These are phyloP conservation scores for Ogataea henricii DNA, from an alignment of 805 yeast genomes.

Conservation along the genomic window DNA sequence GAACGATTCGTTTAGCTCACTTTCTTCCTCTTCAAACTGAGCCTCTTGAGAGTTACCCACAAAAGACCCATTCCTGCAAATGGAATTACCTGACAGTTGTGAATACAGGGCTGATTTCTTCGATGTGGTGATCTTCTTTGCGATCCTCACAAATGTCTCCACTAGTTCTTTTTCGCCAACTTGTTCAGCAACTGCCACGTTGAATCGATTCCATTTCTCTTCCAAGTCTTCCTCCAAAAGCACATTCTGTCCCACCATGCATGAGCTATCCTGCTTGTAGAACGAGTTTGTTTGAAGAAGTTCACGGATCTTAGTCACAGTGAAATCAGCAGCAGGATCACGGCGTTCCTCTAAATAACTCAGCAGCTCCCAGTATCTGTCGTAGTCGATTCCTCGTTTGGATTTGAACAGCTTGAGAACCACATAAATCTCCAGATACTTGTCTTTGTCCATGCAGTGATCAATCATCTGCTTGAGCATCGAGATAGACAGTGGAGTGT, in stretches of 20 bases:
- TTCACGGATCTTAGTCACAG: neutral
- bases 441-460: neutral
- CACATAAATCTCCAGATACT: neutral
- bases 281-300: neutral
- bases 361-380: conserved; percentile 2
- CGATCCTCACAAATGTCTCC: neutral
- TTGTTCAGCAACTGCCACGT: neutral
- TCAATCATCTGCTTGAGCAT: neutral
- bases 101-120: neutral
- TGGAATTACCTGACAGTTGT: neutral
- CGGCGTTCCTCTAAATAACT: neutral
- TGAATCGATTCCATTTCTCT: neutral
- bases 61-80: too few species aligned
- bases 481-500: neutral
- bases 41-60: neutral
- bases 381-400: neutral
- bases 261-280: neutral
- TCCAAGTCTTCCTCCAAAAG: neutral
- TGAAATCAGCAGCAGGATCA: neutral
- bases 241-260: neutral
- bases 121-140: neutral
- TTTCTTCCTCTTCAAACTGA: too few species aligned
- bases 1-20: neutral
- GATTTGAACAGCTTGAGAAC: conserved; percentile 3
- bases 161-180: neutral